Percentiles rank a stretch among this genome's conserved stretches.
Conservation (phyloP, 106 monocot genomes). For the Acorus gramineus region DNA sequence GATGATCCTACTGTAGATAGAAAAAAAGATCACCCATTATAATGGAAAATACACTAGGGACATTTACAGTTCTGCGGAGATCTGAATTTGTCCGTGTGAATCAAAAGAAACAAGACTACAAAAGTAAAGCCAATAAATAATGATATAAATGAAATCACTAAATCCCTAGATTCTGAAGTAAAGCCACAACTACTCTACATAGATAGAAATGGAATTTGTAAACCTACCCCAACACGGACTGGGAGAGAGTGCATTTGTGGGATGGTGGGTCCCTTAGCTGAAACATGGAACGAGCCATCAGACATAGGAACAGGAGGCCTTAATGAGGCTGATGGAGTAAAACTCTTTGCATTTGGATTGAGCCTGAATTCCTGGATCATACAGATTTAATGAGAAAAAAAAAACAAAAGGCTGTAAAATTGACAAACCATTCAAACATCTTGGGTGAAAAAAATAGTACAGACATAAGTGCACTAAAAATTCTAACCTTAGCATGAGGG, state of each 20-base stretch:
- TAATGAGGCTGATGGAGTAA: slow-evolving; percentile 50
- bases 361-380: slow-evolving; percentile 82
- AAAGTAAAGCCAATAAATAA: too few relatives aligned
- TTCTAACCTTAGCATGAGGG: slow-evolving; percentile 72
- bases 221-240: slow-evolving; percentile 55
- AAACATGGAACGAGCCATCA: slow-evolving; percentile 57
- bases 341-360: slow-evolving; percentile 86
- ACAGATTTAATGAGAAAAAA: slow-evolving; percentile 1
- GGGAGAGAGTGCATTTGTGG: slow-evolving; percentile 55
- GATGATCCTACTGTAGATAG: too few relatives aligned
- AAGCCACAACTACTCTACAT: neutral
- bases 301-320: slow-evolving; percentile 35
- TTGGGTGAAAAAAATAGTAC: neutral
- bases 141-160: too few relatives aligned
- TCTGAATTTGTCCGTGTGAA: too few relatives aligned
- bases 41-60: too few relatives aligned
- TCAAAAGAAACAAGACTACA: too few relatives aligned
- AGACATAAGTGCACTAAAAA: neutral
- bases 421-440: neutral
- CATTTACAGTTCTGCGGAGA: too few relatives aligned
- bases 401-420: neutral
- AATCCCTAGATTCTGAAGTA: neutral
- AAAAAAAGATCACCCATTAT: too few relatives aligned
- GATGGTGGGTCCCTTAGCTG: slow-evolving; percentile 34
- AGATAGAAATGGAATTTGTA: neutral